phyloP scores from a whole-genome alignment of 1,284 basidiomycete species.

The Pseudozyma sp. region DNA sequence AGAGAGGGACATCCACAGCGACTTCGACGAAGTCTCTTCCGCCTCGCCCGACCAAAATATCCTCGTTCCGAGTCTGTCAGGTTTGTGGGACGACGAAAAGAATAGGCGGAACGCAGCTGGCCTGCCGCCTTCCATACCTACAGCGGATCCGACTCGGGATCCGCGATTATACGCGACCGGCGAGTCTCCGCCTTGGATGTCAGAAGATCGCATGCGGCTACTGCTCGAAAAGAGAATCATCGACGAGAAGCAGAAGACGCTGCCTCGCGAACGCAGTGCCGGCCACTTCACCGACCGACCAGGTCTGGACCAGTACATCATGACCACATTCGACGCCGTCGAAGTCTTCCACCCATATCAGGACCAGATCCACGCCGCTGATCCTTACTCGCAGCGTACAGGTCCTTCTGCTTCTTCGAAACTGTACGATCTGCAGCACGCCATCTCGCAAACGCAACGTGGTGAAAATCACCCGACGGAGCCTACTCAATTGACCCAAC shows the following conservation, averaged over 20 bases:
- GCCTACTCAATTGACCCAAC: slow-evolving; percentile 43
- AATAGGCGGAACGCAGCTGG: slow-evolving; percentile 73
- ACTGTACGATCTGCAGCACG: slow-evolving; percentile 53
- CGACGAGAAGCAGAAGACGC: slow-evolving; percentile 71
- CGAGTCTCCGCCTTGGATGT: slow-evolving; percentile 60
- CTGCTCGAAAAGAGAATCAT: slow-evolving; percentile 60
- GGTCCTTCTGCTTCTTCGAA: slow-evolving; percentile 40
- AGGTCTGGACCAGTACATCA: slow-evolving; percentile 76
- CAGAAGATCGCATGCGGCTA: slow-evolving; percentile 67
- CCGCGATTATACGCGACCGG: slow-evolving; percentile 38
- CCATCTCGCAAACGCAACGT: slow-evolving; percentile 54
- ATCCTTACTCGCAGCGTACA: slow-evolving; percentile 45
- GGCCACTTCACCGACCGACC: slow-evolving; percentile 46
- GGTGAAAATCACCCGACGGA: slow-evolving; percentile 41
- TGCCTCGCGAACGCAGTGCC: slow-evolving; percentile 33
- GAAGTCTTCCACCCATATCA: slow-evolving; percentile 58
- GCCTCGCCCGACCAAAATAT: slow-evolving; percentile 72
- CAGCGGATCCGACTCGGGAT: slow-evolving; percentile 48
- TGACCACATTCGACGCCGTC: slow-evolving; percentile 88
- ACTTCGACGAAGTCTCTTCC: slow-evolving; percentile 61
- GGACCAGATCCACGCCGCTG: slow-evolving; percentile 40
- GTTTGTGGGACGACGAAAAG: slow-evolving; percentile 94
- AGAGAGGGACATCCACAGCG: slow-evolving; percentile 80
- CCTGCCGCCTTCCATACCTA: slow-evolving; percentile 51
- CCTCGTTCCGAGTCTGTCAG: slow-evolving; percentile 85